Evolutionary conservation across 2,329 filamentous ascomycete species (phyloP).

Genomic region (Cyphellophora attinorum): DNA sequence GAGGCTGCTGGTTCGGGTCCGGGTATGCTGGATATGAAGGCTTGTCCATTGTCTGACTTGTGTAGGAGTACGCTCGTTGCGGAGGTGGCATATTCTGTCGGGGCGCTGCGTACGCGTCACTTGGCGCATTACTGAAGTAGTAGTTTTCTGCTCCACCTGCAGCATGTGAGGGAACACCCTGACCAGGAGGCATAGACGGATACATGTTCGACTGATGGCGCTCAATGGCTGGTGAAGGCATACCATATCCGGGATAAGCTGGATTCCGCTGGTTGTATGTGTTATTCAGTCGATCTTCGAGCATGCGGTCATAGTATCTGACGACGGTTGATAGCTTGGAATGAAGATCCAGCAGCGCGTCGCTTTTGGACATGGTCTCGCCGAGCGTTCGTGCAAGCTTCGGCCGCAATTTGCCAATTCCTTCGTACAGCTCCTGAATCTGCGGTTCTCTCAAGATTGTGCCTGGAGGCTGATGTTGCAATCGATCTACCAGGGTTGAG

Average conservation of each 20-base stretch:
- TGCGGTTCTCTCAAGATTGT: constrained; percentile 95
- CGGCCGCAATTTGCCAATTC: constrained; percentile 83
- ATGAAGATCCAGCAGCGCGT: constrained; percentile 87
- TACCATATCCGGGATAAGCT: constrained; percentile 39
- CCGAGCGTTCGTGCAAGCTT: constrained; percentile 94
- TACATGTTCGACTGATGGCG: constrained; percentile 53
- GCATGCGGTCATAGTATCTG: constrained; percentile 88
- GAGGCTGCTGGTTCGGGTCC: constrained; percentile 9
- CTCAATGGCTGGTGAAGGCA: constrained; percentile 37
- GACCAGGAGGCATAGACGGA: constrained; percentile 30
- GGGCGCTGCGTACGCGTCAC: constrained; percentile 37
- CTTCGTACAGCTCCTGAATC: constrained; percentile 96
- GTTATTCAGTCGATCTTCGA: constrained; percentile 87
- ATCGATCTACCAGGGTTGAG: constrained; percentile 80
- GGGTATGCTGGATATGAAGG: constrained; percentile 9
- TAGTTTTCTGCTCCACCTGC: constrained; percentile 63
- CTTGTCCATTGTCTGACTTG: constrained; percentile 12
- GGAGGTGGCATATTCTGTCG: constrained; percentile 41
- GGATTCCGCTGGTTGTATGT: constrained; percentile 66
- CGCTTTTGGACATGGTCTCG: constrained; percentile 99
- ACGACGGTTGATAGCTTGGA: constrained; percentile 94
- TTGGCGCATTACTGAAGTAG: constrained; percentile 59
- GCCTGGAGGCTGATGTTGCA: constrained; percentile 90
- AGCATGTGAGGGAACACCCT: constrained; percentile 21
- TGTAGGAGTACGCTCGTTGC: constrained; percentile 16